phyloP scores from a whole-genome alignment of 257 asterid genomes.

The Solanum habrochaites region DNA sequence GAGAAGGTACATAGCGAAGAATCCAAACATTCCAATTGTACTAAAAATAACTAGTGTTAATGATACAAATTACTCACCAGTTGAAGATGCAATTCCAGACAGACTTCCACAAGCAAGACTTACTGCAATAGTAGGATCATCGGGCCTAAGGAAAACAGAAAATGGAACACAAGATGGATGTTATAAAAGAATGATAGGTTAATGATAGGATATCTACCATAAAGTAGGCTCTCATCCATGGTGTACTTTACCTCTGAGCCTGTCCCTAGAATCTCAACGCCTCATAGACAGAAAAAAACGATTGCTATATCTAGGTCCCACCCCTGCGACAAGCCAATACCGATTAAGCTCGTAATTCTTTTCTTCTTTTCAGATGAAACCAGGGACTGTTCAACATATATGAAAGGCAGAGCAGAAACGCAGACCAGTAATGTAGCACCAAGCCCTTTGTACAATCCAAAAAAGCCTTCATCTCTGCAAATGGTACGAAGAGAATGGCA shows the following conservation, averaged over 20 bases:
- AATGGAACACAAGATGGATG: background rate
- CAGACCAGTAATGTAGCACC: slow-evolving; percentile 87
- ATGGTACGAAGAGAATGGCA: slow-evolving; percentile 66
- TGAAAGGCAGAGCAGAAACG: background rate
- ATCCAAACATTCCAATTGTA: background rate
- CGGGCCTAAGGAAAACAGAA: slow-evolving; percentile 36
- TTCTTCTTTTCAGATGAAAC: background rate
- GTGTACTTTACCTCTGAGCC: slow-evolving; percentile 37
- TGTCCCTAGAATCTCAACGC: slow-evolving; percentile 56
- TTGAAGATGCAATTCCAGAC: slow-evolving; percentile 88
- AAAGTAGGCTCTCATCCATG: background rate
- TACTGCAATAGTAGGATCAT: slow-evolving; percentile 53
- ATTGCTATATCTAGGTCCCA: slow-evolving; percentile 94
- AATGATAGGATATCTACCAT: background rate
- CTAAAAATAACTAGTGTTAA: background rate
- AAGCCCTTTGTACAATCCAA: slow-evolving; percentile 87
- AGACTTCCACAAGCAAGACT: slow-evolving; percentile 96
- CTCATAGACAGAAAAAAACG: slow-evolving; percentile 79
- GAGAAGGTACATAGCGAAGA: background rate
- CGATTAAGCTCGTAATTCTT: background rate
- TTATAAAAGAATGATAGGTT: background rate
- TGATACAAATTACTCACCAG: slow-evolving; percentile 37
- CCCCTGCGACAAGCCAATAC: slow-evolving; percentile 49
- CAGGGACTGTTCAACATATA: background rate
- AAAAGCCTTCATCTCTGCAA: slow-evolving; percentile 83